Base-by-base conservation (phyloP, 345 rosid species). In the Limnanthes douglasii region DNA sequence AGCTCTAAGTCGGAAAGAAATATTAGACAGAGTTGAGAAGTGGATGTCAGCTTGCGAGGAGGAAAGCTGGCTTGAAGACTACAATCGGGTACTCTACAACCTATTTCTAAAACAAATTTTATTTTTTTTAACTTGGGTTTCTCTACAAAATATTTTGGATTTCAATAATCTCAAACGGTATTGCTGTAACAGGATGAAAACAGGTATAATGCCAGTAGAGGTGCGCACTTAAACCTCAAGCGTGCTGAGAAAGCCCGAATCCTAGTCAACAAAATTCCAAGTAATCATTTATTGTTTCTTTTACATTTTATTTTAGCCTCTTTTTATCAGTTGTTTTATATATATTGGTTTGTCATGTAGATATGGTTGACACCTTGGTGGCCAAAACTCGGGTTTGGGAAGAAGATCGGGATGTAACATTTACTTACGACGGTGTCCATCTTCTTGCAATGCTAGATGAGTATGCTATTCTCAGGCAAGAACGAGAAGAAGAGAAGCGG, bases 31-130 rank as follows among this genome's bases (percentile, higher is more conserved):
- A 64, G 92, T 90, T 12, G 98, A 90, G 63, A 90, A 84, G 57
- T 90, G 98, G 98, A 84, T 77, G 98, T 80, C 92, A 28, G 92
- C 95, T 43, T 90, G 94, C 57, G 98, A 90, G 64, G 98, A 90
- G 65, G 98, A 90, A 64, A 90, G 92, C 43, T 90, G 98, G 98
- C 94, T 90, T 11, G 98, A 90, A 53, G 98, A 90, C 52, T 90
- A 90, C 53, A 84, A 61, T 34, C 66, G 73, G 81, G 97, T 83
- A 66, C 10, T 18, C 41, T 31, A 15, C 8, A 28, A 40, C 19
- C 18, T n/a, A n/a, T n/a, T 31, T 45, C 17, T 31, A 11, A 15
- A 31, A 18, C 28, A 18, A 18, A 15, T 24, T n/a, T n/a, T 23
- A 24, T 5, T 13, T 10, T n/a, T 12, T 10, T 12, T 31, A 30